Conservation (phyloP, 2,329 filamentous ascomycete species). For the Fusarium robinianum region DNA sequence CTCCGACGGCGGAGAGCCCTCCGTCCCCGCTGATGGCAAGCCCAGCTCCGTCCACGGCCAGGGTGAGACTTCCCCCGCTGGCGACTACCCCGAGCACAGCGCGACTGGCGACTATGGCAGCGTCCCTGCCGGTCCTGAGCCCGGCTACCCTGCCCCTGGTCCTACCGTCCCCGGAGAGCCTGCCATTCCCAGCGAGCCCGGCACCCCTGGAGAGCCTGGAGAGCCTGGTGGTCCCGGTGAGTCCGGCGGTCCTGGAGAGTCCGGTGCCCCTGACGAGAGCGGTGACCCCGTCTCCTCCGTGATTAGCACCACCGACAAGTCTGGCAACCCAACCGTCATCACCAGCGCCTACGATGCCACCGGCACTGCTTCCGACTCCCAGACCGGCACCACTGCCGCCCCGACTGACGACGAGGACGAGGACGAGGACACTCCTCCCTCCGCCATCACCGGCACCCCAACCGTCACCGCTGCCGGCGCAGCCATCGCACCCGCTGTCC, state of each 20-base stretch:
- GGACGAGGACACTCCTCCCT: slow-evolving; percentile 22
- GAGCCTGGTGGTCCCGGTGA: slow-evolving; percentile 16
- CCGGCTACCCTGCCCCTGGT: slow-evolving; percentile 21
- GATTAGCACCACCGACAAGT: slow-evolving; percentile 25
- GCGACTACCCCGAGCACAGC: slow-evolving; percentile 12
- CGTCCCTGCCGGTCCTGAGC: slow-evolving; percentile 12
- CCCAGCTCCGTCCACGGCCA: slow-evolving; percentile 24
- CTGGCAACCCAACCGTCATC: slow-evolving; percentile 24
- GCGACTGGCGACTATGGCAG: slow-evolving; percentile 14
- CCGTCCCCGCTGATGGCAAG: slow-evolving; percentile 17
- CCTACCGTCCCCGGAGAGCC: slow-evolving; percentile 7
- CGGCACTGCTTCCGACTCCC: slow-evolving; percentile 17
- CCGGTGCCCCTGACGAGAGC: slow-evolving; percentile 11
- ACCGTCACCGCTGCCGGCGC: slow-evolving; percentile 41
- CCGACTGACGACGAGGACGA: slow-evolving; percentile 17
- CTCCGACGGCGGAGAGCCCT: slow-evolving; percentile 9
- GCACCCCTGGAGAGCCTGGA: slow-evolving; percentile 13
- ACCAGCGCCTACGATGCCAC: slow-evolving; percentile 24
- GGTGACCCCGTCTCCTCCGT: slow-evolving; percentile 15
- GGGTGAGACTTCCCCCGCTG: slow-evolving; percentile 15
- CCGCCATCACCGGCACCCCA: slow-evolving; percentile 34
- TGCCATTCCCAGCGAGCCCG: slow-evolving; percentile 7
- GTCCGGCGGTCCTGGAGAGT: slow-evolving; percentile 8
- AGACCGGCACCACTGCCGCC: slow-evolving; percentile 9
- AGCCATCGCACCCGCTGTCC: slow-evolving; percentile 28